phyloP scores from a whole-genome alignment of 257 asterid genomes.

The Solanum chilense region DNA sequence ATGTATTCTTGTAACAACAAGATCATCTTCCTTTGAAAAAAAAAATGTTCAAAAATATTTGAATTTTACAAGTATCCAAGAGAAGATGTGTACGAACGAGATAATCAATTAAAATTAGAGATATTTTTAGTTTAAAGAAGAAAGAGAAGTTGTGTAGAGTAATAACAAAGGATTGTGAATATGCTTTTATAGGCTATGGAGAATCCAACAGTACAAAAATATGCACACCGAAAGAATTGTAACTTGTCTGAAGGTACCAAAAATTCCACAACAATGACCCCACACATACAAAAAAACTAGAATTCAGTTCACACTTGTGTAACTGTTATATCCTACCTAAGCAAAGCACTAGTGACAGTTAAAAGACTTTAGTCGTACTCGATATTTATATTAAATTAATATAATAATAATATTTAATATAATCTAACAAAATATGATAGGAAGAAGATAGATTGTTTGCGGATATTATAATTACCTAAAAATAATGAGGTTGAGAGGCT shows the following conservation, averaged over 20 bases:
- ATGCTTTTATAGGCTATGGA: constrained; percentile 20
- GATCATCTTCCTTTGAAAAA: constrained; percentile 22
- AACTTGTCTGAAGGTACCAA: constrained; percentile 25
- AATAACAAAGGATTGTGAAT: constrained; percentile 1
- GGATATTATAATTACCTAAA: too few species aligned
- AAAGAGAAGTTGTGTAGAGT: constrained; percentile 21
- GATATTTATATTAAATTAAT: background rate
- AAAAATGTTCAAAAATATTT: background rate
- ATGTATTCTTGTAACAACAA: constrained; percentile 16
- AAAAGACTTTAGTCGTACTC: background rate
- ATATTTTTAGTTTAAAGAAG: background rate
- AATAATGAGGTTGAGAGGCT: background rate
- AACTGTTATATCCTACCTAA: constrained; percentile 12
- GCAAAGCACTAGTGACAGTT: constrained; percentile 9
- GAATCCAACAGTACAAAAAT: constrained; percentile 8
- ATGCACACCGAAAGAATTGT: constrained; percentile 26
- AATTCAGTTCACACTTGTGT: constrained; percentile 24
- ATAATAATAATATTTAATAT: background rate
- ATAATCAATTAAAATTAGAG: too few species aligned
- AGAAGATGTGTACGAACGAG: background rate
- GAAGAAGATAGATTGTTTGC: background rate
- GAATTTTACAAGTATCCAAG: background rate
- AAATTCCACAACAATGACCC: constrained; percentile 33
- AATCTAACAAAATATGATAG: fast-evolving
- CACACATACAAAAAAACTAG: constrained; percentile 1